Evolutionary conservation across 2,329 filamentous ascomycete species (phyloP), one percentile per base, ranked within the genome.

Genomic region (Simplicillium sp.): DNA sequence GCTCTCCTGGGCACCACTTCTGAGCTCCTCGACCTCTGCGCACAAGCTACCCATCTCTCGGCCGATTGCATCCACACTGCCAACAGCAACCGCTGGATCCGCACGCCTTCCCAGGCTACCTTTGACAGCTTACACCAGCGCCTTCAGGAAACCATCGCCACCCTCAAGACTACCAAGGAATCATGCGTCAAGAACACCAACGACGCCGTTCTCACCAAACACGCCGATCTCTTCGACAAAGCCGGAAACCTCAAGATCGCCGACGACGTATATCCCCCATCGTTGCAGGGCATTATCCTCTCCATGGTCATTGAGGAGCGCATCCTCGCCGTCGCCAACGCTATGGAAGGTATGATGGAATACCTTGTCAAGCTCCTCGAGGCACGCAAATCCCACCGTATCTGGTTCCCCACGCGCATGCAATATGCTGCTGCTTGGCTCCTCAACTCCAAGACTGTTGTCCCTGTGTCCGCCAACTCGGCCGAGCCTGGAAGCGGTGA

Each of bases 261-360:
- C 0, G 49, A 51, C 3, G 45, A 50, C 9, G 25, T 40, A 2
- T 48, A 52, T 0, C 48, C 54, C 4, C 52, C 54, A 0, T 50
- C 54, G 7, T 42, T 71, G 2, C 53, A 58, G 0, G 66, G 62
- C 1, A 56, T 73, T n/a, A 54, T 70, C 3, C 45, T 68, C 3
- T 59, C 61, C 12, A 68, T 73, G 64, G 64, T 70, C 4, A 55
- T 69, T 7, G 67, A 72, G 40, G 67, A 72, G 49, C 58, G 64
- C 12, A 55, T 70, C 6, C 45, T 49, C 13, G 52, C 38, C 5
- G 42, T 46, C n/a, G 48, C 49, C 0, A 36, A 20, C 1, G 50
- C 57, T 0, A 53, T 59, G 5, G 59, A 66, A 31, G 44, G 45
- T 1, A 45, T 71, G 0, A 48, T 72, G 0, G 51, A 54, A 4